Evolutionary conservation across 2,329 filamentous ascomycete species (phyloP), one percentile per base, ranked within the genome.

Genomic region (Chaetomium olivaceum): DNA sequence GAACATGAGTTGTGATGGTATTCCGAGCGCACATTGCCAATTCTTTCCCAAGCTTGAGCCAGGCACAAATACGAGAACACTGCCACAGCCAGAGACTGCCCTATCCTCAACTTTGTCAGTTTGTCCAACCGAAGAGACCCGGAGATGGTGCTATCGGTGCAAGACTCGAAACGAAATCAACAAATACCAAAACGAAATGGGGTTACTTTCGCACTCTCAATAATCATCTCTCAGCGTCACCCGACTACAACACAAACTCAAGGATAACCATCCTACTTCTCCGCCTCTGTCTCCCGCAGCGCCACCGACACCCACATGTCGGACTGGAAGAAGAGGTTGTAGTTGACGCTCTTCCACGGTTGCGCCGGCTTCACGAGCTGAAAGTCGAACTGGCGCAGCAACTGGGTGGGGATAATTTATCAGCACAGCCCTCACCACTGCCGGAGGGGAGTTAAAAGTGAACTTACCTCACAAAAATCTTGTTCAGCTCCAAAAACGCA

Each of bases 401-500:
- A 60, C 70, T 72, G 25, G 14, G 5, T 9, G 12, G 2, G 33
- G 7, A 33, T 33, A 33, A 33, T 19, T 9, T 5, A n/a, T 58
- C 19, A 58, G 56, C 56, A 43, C 27, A n/a, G n/a, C n/a, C n/a
- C n/a, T n/a, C n/a, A n/a, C n/a, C n/a, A n/a, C n/a, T n/a, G n/a
- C n/a, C n/a, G n/a, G n/a, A n/a, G n/a, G n/a, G n/a, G n/a, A n/a
- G n/a, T n/a, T n/a, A n/a, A n/a, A n/a, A n/a, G n/a, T n/a, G n/a
- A 33, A 67, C 75, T 69, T 69, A 81, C 79, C 77, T 81, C 46
- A 79, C 75, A 61, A 80, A 72, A 1, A 77, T 70, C 71, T 82
- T 82, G 63, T 79, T 77, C 63, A 81, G 58, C 71, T 81, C 79
- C 69, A 81, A 75, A 63, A 77, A 71, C 2, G 79, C 79, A 58